Conservation (phyloP, 1,284 basidiomycete genomes). For the Bjerkandera adusta region DNA sequence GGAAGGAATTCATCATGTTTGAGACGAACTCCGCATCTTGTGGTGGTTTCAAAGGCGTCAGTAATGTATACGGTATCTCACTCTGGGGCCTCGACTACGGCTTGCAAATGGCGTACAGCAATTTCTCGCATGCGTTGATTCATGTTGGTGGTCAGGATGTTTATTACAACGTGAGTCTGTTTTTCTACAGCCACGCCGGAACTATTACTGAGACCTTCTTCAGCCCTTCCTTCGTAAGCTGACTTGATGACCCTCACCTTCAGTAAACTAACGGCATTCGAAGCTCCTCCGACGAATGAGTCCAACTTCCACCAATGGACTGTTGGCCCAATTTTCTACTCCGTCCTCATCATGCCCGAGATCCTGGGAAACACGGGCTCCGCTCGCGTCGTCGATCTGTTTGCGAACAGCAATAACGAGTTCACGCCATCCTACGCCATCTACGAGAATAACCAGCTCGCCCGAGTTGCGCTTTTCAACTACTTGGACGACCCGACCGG, state of each 20-base stretch:
- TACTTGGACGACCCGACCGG: constrained; percentile 33
- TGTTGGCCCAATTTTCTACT: constrained; percentile 36
- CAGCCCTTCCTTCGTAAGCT: constrained; percentile 36
- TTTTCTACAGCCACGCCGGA: not conserved
- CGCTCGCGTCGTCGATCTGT: constrained; percentile 30
- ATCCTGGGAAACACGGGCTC: constrained; percentile 30
- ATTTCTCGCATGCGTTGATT: constrained; percentile 36
- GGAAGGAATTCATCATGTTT: constrained; percentile 50
- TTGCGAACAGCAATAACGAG: constrained; percentile 23
- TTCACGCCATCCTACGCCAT: constrained; percentile 31
- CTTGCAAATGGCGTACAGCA: constrained; percentile 34
- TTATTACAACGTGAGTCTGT: constrained; percentile 33
- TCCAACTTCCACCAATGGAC: constrained; percentile 35
- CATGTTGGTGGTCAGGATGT: constrained; percentile 40
- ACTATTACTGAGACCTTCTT: not conserved
- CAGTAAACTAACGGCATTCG: not conserved
- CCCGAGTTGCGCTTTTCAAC: constrained; percentile 33
- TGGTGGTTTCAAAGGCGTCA: constrained; percentile 53
- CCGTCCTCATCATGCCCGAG: constrained; percentile 33
- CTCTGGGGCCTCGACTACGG: constrained; percentile 68
- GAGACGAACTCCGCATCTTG: constrained; percentile 59
- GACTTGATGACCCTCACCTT: constrained; percentile 1
- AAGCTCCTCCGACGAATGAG: constrained; percentile 36
- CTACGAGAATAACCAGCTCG: constrained; percentile 29
- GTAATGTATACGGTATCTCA: constrained; percentile 60